A percentile compares a stretch with the other conserved stretches of the same genome.
These are phyloP conservation scores for Podila horticola DNA, from an alignment of 192 early-diverging fungal species.

Conservation along the genomic window DNA sequence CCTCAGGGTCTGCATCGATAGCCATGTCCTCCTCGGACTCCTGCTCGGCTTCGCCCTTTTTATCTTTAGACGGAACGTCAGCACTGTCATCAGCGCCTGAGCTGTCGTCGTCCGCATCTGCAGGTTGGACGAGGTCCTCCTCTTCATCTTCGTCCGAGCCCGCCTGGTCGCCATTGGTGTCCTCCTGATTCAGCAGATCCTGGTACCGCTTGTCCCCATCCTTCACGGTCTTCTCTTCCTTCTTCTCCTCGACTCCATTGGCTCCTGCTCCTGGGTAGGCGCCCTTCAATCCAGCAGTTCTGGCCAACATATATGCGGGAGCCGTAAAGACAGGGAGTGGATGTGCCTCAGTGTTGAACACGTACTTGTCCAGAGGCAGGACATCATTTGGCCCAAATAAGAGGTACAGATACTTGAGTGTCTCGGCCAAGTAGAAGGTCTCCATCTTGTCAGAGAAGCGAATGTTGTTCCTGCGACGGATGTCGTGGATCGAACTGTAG, in stretches of 20 bases:
- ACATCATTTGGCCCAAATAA: slow-evolving; percentile 73
- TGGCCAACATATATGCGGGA: slow-evolving; percentile 10
- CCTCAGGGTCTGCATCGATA: slow-evolving; percentile 26
- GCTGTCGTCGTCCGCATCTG: slow-evolving; percentile 11
- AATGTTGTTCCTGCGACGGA: slow-evolving; percentile 51
- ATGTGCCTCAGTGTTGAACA: slow-evolving; percentile 91
- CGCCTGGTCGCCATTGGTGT: neutral
- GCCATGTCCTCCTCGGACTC: neutral
- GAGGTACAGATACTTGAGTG: slow-evolving; percentile 88
- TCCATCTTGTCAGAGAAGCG: slow-evolving; percentile 58
- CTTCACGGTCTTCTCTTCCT: neutral
- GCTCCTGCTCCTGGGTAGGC: neutral
- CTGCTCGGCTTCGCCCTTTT: neutral
- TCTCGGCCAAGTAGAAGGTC: slow-evolving; percentile 87
- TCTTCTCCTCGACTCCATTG: neutral
- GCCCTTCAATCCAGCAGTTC: slow-evolving; percentile 3
- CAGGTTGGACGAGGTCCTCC: slow-evolving; percentile 6
- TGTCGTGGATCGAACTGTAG: slow-evolving; percentile 62
- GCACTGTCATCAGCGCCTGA: neutral
- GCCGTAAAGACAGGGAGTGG: slow-evolving; percentile 63
- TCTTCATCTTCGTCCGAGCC: slow-evolving; percentile 4
- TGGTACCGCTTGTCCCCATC: slow-evolving; percentile 7
- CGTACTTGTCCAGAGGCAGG: slow-evolving; percentile 74
- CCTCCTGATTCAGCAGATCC: slow-evolving; percentile 17
- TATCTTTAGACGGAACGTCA: neutral